Evolutionary conservation across 257 asterid genomes (phyloP).

Genomic region (Jacaranda mimosifolia): DNA sequence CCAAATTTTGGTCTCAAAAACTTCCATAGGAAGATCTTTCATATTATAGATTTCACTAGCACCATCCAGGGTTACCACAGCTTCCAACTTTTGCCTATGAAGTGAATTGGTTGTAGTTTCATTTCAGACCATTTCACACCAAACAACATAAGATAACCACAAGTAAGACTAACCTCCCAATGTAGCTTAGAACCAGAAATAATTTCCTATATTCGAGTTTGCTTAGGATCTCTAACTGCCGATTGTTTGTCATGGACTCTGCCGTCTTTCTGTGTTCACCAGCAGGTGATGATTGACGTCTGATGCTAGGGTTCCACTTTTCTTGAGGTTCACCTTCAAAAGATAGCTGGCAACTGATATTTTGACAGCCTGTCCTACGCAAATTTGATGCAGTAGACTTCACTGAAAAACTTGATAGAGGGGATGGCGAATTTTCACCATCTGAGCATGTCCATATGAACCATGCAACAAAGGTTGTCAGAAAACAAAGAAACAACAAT

Average conservation of each 20-base stretch:
- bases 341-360: conserved; percentile 34
- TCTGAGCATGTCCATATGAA: conserved; percentile 32
- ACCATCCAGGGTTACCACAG: conserved; percentile 48
- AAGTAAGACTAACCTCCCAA: conserved; percentile 58
- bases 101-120: conserved; percentile 1
- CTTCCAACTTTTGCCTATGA: conserved; percentile 65
- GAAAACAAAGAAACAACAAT: neutral
- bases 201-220: conserved; percentile 65
- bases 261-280: conserved; percentile 26
- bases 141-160: conserved; percentile 5
- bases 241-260: conserved; percentile 32
- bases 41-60: conserved; percentile 50
- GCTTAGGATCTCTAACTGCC: conserved; percentile 51
- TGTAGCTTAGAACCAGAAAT: conserved; percentile 72
- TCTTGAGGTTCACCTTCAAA: conserved; percentile 45
- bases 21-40: conserved; percentile 55
- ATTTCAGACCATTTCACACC: conserved; percentile 13
- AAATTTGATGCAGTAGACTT: conserved; percentile 31
- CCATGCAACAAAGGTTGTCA: neutral
- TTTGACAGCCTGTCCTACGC: conserved; percentile 24
- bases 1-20: conserved; percentile 71
- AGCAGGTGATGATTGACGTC: conserved; percentile 18
- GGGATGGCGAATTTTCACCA: conserved; percentile 39
- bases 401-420: conserved; percentile 17
- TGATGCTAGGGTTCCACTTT: conserved; percentile 24